A percentile compares a stretch with the other conserved stretches of the same genome.
These are phyloP conservation scores for Clarireedia sp. DNA, from an alignment of 2,329 filamentous ascomycete genomes.

Conservation along the genomic window DNA sequence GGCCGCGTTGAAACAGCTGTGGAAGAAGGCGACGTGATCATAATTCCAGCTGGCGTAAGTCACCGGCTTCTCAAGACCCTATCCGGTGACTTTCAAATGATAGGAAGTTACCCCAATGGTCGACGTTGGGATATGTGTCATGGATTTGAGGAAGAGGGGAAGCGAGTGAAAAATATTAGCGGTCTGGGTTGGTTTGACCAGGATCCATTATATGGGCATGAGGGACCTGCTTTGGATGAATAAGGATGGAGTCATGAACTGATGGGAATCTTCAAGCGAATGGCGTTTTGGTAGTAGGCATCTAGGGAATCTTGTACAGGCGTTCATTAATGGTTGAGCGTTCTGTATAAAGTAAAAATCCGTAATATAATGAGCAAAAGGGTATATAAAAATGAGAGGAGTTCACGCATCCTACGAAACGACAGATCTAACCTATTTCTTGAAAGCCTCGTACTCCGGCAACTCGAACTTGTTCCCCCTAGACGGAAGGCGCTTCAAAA, in stretches of 20 bases:
- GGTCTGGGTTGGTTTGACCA: constrained; percentile 47
- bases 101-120: constrained; percentile 53
- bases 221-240: constrained; percentile 37
- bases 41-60: constrained; percentile 58
- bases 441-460: too few relatives aligned
- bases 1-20: constrained; percentile 47
- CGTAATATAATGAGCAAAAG: too few relatives aligned
- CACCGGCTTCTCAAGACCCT: constrained; percentile 55
- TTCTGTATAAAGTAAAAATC: too few relatives aligned
- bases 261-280: background rate
- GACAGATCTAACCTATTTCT: too few relatives aligned
- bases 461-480: too few relatives aligned
- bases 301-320: too few relatives aligned
- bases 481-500: too few relatives aligned
- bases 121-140: constrained; percentile 66
- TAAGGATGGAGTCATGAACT: background rate
- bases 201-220: constrained; percentile 52
- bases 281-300: too few relatives aligned
- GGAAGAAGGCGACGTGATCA: constrained; percentile 51
- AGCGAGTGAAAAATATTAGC: constrained; percentile 41
- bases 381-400: too few relatives aligned
- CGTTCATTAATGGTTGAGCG: too few relatives aligned
- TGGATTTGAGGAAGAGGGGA: constrained; percentile 48
- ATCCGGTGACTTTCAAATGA: constrained; percentile 52
- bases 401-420: too few relatives aligned